Conservation (phyloP, 176 grass and related monocot genomes). For the Elymus sibiricus region DNA sequence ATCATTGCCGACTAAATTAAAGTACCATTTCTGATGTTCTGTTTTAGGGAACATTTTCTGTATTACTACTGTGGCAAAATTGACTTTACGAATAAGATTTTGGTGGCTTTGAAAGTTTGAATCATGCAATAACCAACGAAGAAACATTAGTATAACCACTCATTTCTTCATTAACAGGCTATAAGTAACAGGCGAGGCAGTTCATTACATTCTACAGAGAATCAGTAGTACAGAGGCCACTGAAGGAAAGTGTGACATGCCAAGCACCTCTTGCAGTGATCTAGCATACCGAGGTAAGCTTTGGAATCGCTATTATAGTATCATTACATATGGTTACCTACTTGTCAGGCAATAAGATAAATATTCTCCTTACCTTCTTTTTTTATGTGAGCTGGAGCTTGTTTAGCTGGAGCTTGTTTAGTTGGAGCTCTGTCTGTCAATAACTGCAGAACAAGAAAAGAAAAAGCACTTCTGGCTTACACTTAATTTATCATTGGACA, state of each 20-base stretch:
- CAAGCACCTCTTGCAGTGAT: background rate
- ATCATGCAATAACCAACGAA: background rate
- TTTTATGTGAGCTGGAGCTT: slow-evolving; percentile 31
- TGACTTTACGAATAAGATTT: background rate
- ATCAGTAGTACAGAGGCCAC: background rate
- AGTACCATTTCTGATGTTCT: background rate
- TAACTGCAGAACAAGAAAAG: slow-evolving; percentile 38
- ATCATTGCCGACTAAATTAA: background rate
- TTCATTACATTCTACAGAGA: background rate
- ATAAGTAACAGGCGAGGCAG: background rate
- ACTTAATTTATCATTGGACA: slow-evolving; percentile 9
- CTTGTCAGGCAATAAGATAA: slow-evolving; percentile 12
- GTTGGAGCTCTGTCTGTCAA: slow-evolving; percentile 61
- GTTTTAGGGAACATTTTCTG: background rate
- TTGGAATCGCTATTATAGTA: background rate
- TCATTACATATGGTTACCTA: background rate
- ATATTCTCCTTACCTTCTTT: slow-evolving; percentile 56
- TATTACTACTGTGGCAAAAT: background rate
- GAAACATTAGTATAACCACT: background rate
- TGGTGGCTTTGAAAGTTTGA: background rate
- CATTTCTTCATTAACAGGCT: background rate
- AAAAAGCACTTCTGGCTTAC: background rate
- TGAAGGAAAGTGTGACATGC: background rate
- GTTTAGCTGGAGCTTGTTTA: slow-evolving; percentile 27
- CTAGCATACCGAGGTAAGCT: background rate